phyloP scores from a whole-genome alignment of 108 stramenopile genomes.

The Hondaea fermentalgiana region DNA sequence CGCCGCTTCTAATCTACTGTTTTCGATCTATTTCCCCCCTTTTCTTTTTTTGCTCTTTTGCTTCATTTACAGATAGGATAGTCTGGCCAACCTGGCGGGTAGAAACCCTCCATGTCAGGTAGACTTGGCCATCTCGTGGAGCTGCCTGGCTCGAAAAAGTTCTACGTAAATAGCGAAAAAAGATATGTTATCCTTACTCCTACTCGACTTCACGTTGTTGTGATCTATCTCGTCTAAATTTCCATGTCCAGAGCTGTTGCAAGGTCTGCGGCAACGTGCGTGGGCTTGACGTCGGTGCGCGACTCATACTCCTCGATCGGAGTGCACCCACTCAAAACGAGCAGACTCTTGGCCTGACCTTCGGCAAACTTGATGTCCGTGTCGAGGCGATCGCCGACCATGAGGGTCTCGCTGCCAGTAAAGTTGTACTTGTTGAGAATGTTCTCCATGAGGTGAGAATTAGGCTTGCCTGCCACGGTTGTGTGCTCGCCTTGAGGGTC shows the following conservation, averaged over 20 bases:
- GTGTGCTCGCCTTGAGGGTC: slow-evolving; percentile 14
- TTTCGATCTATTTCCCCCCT: not conserved
- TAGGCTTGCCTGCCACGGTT: slow-evolving; percentile 68
- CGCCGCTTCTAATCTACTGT: not conserved
- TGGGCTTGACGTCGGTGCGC: not conserved
- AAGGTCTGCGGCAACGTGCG: not conserved
- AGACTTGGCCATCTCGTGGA: no score
- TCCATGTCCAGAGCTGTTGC: not conserved
- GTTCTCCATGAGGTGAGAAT: slow-evolving; percentile 42
- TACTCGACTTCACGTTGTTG: no score
- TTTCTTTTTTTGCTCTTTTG: not conserved
- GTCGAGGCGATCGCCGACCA: slow-evolving; percentile 80
- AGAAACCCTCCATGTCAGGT: no score
- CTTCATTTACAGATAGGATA: not conserved
- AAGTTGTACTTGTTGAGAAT: slow-evolving; percentile 24
- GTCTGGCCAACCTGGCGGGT: not conserved
- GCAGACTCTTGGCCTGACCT: slow-evolving; percentile 48
- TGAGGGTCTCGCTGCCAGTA: slow-evolving; percentile 48
- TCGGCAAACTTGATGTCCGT: slow-evolving; percentile 72
- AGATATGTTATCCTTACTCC: no score
- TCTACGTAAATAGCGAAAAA: no score
- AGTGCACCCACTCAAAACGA: slow-evolving; percentile 71
- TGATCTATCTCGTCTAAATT: not conserved
- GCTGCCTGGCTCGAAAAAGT: no score
- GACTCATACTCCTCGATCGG: slow-evolving; percentile 27